Evolutionary conservation across 2,329 filamentous ascomycete species (phyloP).

Genomic region (Calonectria crousiana): DNA sequence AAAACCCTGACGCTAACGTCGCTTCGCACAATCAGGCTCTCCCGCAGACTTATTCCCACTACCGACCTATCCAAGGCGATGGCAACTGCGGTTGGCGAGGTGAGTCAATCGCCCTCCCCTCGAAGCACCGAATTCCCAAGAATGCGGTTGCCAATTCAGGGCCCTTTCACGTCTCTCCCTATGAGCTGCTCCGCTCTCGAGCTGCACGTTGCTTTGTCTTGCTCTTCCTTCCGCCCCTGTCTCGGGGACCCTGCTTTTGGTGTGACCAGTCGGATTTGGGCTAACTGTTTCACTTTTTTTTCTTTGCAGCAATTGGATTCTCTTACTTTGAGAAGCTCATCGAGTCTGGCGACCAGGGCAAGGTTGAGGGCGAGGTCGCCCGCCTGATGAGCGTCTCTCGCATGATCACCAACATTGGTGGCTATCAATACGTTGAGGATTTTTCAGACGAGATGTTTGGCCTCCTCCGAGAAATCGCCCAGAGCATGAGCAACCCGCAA

Average conservation of each 20-base stretch:
- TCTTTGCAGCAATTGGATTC: slow-evolving; percentile 82
- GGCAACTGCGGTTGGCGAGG: slow-evolving; percentile 99
- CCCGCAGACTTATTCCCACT: slow-evolving; percentile 86
- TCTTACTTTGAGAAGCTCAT: slow-evolving; percentile 91
- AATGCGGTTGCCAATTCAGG: slow-evolving; percentile 17
- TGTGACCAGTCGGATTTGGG: slow-evolving; percentile 13
- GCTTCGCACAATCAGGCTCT: slow-evolving; percentile 69
- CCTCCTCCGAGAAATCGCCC: slow-evolving; percentile 74
- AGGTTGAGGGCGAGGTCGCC: slow-evolving; percentile 77
- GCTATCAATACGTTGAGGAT: slow-evolving; percentile 80
- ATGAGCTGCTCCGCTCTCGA: slow-evolving; percentile 18
- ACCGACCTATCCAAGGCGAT: slow-evolving; percentile 89
- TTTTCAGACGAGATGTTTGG: slow-evolving; percentile 82
- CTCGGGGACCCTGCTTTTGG: slow-evolving; percentile 26
- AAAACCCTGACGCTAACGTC: slow-evolving; percentile 29
- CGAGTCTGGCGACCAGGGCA: slow-evolving; percentile 71
- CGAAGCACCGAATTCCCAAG: slow-evolving; percentile 4
- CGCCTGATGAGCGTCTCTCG: slow-evolving; percentile 80
- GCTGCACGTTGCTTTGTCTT: slow-evolving; percentile 29
- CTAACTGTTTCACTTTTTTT: slow-evolving; percentile 22
- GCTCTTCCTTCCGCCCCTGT: slow-evolving; percentile 31
- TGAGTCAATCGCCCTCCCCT: slow-evolving; percentile 61
- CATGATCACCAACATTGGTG: slow-evolving; percentile 78
- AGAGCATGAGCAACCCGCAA: slow-evolving; percentile 70
- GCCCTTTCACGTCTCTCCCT: slow-evolving; percentile 21